Conservation (phyloP, 2,329 filamentous ascomycete genomes). For the Trichoderma atrobrunneum region DNA sequence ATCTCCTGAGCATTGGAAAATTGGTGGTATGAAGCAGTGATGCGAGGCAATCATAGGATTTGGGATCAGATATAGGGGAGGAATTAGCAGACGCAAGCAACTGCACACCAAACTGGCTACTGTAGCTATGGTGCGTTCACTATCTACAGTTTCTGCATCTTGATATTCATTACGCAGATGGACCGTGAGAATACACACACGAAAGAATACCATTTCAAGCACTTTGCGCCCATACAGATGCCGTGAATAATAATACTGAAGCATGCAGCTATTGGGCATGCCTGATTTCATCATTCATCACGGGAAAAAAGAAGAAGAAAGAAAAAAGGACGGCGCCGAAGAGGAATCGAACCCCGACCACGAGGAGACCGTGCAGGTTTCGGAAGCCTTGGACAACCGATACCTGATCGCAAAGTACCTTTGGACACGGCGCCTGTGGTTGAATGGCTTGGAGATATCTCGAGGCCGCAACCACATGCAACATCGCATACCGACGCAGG, state of each 20-base stretch:
- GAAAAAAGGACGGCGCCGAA: background rate
- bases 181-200: background rate
- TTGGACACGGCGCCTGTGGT: background rate
- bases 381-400: background rate
- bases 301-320: background rate
- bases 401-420: background rate
- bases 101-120: background rate
- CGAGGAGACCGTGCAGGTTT: background rate
- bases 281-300: background rate
- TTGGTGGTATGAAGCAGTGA: background rate
- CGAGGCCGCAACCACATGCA: background rate
- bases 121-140: background rate
- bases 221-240: background rate
- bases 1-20: background rate
- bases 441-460: background rate
- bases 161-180: background rate
- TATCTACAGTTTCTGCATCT: background rate
- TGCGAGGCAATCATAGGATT: background rate
- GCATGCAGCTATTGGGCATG: background rate
- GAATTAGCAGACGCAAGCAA: background rate
- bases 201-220: background rate
- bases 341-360: background rate
- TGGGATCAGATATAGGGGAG: background rate
- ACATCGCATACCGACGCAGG: background rate
- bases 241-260: too few relatives aligned